Conservation (phyloP, 176 grass and related monocot genomes). For the Dactylis glomerata region DNA sequence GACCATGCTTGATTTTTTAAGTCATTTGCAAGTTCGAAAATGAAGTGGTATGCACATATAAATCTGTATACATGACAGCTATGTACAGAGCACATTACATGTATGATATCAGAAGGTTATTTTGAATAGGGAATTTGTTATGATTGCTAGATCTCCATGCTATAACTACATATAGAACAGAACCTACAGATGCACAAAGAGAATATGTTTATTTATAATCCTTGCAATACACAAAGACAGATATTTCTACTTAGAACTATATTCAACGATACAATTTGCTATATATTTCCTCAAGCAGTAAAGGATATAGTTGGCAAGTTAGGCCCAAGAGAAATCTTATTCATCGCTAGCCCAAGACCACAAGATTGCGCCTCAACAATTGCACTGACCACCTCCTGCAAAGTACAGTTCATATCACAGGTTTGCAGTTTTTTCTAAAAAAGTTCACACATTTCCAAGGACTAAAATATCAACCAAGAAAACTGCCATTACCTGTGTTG, state of each 20-base stretch:
- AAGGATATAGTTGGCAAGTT: slow-evolving; percentile 94
- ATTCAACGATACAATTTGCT: not conserved
- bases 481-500: slow-evolving; percentile 63
- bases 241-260: not conserved
- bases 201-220: not conserved
- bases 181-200: not conserved
- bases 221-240: not conserved
- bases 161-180: not conserved
- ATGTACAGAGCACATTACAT: not conserved
- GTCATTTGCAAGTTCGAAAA: not conserved
- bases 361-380: slow-evolving; percentile 87
- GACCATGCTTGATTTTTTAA: not conserved
- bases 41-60: not conserved
- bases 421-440: not conserved
- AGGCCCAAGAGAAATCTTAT: slow-evolving; percentile 66
- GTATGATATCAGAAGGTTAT: not conserved
- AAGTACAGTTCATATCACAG: not conserved
- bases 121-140: not conserved
- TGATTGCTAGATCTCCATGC: not conserved
- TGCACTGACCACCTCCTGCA: slow-evolving; percentile 81
- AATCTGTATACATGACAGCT: not conserved
- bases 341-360: slow-evolving; percentile 52
- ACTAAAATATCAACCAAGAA: not conserved
- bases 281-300: slow-evolving; percentile 7
- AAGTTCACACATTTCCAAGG: not conserved